These are phyloP conservation scores for Tylopilus rubrobrunneus DNA, from an alignment of 768 basidiomycete species.

Conservation along the genomic window DNA sequence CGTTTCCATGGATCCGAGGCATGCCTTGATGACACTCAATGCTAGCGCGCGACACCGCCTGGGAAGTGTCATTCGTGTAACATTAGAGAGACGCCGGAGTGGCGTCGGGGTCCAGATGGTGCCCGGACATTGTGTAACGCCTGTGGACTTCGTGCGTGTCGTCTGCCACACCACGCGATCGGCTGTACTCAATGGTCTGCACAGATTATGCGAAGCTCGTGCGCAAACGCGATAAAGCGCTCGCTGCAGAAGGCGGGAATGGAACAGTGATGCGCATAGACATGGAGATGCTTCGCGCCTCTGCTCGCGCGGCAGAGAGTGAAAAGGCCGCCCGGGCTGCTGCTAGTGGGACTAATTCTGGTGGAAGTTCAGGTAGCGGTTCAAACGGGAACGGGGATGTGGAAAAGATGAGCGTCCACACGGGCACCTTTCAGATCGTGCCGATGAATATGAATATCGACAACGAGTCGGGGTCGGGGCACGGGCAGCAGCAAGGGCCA, in stretches of 20 bases:
- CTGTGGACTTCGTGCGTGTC: conserved; percentile 66
- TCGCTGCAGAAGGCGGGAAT: conserved; percentile 49
- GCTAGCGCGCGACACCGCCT: conserved; percentile 77
- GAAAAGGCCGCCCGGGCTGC: conserved; percentile 29
- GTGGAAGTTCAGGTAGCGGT: conserved; percentile 1
- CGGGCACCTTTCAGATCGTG: conserved; percentile 57
- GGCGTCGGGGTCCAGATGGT: conserved; percentile 81
- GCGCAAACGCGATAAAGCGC: conserved; percentile 69
- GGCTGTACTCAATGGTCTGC: background rate
- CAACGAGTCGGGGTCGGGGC: conserved; percentile 9
- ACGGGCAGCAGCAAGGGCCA: background rate
- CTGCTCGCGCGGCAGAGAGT: conserved; percentile 54
- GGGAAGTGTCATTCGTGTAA: conserved; percentile 88
- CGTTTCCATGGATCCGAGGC: background rate
- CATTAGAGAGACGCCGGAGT: conserved; percentile 85
- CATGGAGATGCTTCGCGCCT: conserved; percentile 73
- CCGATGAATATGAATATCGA: conserved; percentile 22
- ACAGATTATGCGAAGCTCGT: conserved; percentile 81
- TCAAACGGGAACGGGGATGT: conserved; percentile 11
- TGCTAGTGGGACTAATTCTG: conserved; percentile 28
- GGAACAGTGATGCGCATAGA: conserved; percentile 50
- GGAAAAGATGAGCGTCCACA: conserved; percentile 41
- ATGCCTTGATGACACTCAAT: conserved; percentile 26
- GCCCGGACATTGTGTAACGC: conserved; percentile 83
- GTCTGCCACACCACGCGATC: background rate